Base-by-base conservation (phyloP, 2,329 filamentous ascomycete species). In the Ophiosphaerella narmari region DNA sequence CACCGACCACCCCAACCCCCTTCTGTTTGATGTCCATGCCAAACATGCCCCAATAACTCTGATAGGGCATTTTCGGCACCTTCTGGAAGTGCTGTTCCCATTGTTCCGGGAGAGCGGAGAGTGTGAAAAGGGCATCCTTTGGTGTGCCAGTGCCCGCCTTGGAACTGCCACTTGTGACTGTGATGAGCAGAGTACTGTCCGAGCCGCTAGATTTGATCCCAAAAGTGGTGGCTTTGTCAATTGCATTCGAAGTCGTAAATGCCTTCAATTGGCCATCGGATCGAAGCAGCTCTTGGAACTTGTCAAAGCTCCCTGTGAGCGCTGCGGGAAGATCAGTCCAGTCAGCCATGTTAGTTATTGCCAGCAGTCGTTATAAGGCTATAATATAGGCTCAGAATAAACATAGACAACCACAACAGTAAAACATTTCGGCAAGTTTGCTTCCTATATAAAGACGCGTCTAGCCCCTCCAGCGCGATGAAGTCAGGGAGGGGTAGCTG, bases 11-110 rank as follows among this genome's bases (percentile, higher is more conserved):
- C 21, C 76, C 72, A 35, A 78, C 77, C 16, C 78, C 78, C 45
- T 78, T 67, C 51, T 81, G 78, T 50, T 79, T 78, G 62, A 76
- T 75, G 53, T 77, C 80, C 78, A 79, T 77, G 21, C 75, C 74
- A 43, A 75, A 74, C 72, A 71, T 72, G 60, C 73, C 73, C 75
- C 75, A 78, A 55, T 77, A 78, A 48, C 73, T 75, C 49, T 78
- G 75, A 50, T 78, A 77, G 12, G 76, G 75, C 58, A 70, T 70
- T 1, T 68, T 71, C 4, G 75, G 76, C 1, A 75, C 72, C 31
- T 70, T 65, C 49, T 77, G 71, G 67, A 78, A 77, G 61, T 76
- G 76, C 39, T 76, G 66, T 55, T 77, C 70, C 76, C 76, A 78
- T 64, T 78, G 75, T 52, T 78, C 74, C 3, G 76, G 74, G 2